Conservation (phyloP, 768 basidiomycete genomes). For the Tylopilus vinaceipallidus region DNA sequence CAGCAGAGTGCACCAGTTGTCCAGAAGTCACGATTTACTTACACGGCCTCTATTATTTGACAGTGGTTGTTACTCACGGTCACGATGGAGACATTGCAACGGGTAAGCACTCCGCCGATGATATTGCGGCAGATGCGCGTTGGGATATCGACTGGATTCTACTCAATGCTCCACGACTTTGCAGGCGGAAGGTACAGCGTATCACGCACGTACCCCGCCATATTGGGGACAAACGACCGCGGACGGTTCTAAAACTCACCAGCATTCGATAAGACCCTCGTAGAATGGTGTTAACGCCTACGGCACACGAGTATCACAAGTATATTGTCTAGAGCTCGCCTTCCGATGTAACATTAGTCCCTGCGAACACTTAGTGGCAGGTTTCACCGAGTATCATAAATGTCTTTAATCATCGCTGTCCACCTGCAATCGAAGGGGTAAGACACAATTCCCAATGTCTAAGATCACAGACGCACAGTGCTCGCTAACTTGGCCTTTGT, state of each 20-base stretch:
- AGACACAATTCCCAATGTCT: not conserved
- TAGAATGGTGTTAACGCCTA: too few species aligned
- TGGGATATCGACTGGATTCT: too few species aligned
- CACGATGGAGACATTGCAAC: too few species aligned
- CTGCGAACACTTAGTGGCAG: not conserved
- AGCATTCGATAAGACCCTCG: not conserved
- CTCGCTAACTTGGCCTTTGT: slow-evolving; percentile 61
- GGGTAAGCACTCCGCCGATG: too few species aligned
- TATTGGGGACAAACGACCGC: too few species aligned
- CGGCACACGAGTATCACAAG: not conserved
- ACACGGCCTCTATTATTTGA: not conserved
- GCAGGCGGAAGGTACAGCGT: not conserved
- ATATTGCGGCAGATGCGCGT: too few species aligned
- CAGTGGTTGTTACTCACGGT: not conserved
- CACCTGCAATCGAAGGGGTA: slow-evolving; percentile 6
- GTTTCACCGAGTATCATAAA: not conserved
- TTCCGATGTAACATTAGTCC: not conserved
- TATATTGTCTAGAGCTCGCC: not conserved
- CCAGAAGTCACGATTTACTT: not conserved
- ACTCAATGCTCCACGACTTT: too few species aligned
- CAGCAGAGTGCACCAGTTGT: not conserved
- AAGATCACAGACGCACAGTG: slow-evolving; percentile 31
- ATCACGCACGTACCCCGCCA: not conserved
- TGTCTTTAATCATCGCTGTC: slow-evolving; percentile 30
- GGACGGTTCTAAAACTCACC: too few species aligned